Evolutionary conservation across 371 early-diverging fungal species (phyloP).

Genomic region (Umbelopsis sp.): DNA sequence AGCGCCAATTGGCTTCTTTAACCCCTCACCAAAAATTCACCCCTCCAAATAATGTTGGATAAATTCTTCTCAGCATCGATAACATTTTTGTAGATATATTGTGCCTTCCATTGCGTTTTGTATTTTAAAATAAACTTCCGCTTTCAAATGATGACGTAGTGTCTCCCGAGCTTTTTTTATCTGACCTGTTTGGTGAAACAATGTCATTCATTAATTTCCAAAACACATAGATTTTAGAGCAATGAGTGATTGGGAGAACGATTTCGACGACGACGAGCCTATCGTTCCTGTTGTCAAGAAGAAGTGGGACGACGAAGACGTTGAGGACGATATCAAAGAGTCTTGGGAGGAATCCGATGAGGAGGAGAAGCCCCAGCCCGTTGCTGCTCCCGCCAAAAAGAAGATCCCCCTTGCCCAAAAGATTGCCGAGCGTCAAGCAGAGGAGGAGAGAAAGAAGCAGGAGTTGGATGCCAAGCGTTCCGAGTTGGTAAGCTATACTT

Average conservation of each 20-base stretch:
- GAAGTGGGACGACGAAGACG: conserved; percentile 88
- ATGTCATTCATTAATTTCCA: conserved; percentile 6
- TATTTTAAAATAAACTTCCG: conserved; percentile 1
- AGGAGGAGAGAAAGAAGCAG: conserved; percentile 67
- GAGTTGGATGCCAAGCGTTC: conserved; percentile 58
- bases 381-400: conserved; percentile 62
- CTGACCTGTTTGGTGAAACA: conserved; percentile 13
- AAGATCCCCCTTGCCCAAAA: conserved; percentile 75
- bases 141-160: not conserved
- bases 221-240: conserved; percentile 44
- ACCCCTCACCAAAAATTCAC: not conserved
- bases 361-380: conserved; percentile 54
- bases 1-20: not conserved
- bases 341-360: conserved; percentile 80
- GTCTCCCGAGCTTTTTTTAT: not conserved
- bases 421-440: conserved; percentile 75
- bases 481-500: conserved; percentile 36
- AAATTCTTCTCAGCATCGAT: not conserved
- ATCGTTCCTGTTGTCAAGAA: conserved; percentile 48
- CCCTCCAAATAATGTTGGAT: not conserved
- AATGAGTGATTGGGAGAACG: conserved; percentile 19
- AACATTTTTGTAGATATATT: conserved; percentile 4
- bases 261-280: conserved; percentile 27
- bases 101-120: not conserved
- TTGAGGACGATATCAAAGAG: conserved; percentile 73